Evolutionary conservation across 1,284 basidiomycete species (phyloP), one percentile per base, ranked within the genome.

Genomic region (Rhodotorula sp.): DNA sequence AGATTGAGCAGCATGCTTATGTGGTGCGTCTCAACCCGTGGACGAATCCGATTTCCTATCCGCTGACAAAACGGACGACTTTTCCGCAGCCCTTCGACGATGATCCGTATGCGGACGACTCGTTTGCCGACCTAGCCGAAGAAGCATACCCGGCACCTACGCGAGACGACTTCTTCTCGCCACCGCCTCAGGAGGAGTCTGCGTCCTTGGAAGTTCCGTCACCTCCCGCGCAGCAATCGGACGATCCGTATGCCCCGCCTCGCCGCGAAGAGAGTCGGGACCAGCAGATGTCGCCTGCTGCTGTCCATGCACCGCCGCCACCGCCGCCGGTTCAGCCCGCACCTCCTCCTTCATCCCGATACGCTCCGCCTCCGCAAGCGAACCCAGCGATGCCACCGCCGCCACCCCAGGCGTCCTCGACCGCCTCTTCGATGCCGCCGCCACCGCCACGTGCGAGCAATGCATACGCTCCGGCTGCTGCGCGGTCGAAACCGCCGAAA

Each of bases 41-140:
- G 10, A 7, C 10, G 38, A 12, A 43, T 43, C 38, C 14, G 38
- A 10, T 43, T 43, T 43, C 38, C 38, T 43, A 12, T 12, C 38
- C 38, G 38, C 38, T 43, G 38, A 43, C 38, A 12, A 43, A 43
- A 43, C 10, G 12, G 38, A 2, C 28, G 54, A 55, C 4, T 28
- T 21, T 55, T 15, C 15, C 14, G 34, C 34, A 58, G 34, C 57
- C 57, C 38, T 31, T 43, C 34, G 57, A 38, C 57, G 57, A 58
- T 23, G 57, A 58, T 58, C 57, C 57, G 5, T 58, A 58, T 43
- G 57, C 57, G 3, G 57, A 58, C 57, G 57, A 57, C 34, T 38
- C 56, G 31, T 57, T 57, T 34, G 56, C 31, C 18, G 56, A 56
- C 26, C 26, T 28, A 12, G 54, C 54, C 18, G 26, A 57, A 31